Conservation (phyloP, 2,329 filamentous ascomycete genomes). For the Helicocarpus griseus region DNA sequence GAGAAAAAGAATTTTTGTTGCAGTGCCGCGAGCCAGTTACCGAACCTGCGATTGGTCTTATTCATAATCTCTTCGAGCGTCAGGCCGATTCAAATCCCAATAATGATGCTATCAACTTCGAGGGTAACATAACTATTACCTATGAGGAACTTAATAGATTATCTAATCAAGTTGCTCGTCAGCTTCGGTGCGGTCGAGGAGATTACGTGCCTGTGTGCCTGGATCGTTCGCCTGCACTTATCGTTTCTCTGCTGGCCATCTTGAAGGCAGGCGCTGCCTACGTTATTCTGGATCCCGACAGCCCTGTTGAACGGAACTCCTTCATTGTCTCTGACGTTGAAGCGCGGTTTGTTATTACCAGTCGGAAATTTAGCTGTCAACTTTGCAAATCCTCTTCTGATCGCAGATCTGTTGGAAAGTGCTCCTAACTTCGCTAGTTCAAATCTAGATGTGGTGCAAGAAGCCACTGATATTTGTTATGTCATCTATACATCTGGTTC, state of each 20-base stretch:
- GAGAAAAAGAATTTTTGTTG: background rate
- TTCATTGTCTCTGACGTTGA: constrained; percentile 4
- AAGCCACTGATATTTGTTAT: constrained; percentile 8
- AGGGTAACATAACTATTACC: background rate
- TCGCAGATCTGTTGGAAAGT: background rate
- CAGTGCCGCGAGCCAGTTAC: background rate
- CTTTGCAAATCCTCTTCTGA: constrained; percentile 10
- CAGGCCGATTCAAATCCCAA: constrained; percentile 1
- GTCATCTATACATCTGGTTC: constrained; percentile 91
- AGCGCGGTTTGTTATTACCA: constrained; percentile 11
- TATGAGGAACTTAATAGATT: constrained; percentile 1
- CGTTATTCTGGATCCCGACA: constrained; percentile 7
- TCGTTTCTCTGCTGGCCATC: constrained; percentile 4
- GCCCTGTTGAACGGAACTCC: background rate
- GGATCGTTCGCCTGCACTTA: background rate
- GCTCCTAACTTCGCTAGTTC: background rate
- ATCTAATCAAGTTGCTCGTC: constrained; percentile 1
- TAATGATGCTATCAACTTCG: background rate
- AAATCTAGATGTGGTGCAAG: background rate
- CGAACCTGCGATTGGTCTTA: background rate
- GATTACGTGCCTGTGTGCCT: constrained; percentile 5
- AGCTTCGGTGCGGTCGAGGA: background rate
- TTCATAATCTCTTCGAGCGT: constrained; percentile 2
- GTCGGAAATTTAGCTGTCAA: constrained; percentile 11
- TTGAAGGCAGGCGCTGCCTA: constrained; percentile 6